Percentiles rank a stretch among this genome's conserved stretches.
Evolutionary conservation across 805 yeast species (phyloP).

Genomic region (Saccharomycopsis babjevae): DNA sequence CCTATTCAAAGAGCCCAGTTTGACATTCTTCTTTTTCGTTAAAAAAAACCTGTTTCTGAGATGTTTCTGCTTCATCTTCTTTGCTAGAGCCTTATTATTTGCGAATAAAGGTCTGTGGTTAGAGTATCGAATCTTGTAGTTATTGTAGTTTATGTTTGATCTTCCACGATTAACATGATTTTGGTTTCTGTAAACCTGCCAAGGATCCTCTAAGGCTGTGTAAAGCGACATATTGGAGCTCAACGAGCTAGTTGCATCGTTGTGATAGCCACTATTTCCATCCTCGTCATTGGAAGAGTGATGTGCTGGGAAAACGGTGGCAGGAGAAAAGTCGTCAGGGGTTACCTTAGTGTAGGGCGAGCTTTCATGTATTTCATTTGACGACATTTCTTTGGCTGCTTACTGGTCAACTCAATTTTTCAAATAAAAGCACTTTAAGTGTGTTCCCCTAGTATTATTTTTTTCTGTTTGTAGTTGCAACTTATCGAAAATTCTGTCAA

Average conservation of each 20-base stretch:
- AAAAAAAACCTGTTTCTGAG: neutral
- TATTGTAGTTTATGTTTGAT: neutral
- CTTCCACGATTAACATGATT: neutral
- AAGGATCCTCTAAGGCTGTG: slow-evolving; percentile 5
- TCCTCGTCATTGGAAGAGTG: slow-evolving; percentile 29
- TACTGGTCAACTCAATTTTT: neutral
- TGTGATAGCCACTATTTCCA: slow-evolving; percentile 21
- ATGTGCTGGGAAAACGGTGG: neutral
- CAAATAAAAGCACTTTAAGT: too few species aligned
- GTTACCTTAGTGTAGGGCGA: neutral
- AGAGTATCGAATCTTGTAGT: neutral
- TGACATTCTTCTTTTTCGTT: neutral
- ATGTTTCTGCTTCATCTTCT: neutral
- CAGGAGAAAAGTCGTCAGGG: slow-evolving; percentile 1
- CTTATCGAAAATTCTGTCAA: too few species aligned
- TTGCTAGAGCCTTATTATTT: neutral
- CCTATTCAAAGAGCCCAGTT: neutral
- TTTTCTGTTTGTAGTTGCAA: too few species aligned
- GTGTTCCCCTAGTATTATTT: too few species aligned
- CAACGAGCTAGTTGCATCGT: neutral
- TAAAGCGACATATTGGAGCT: slow-evolving; percentile 2
- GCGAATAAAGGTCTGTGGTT: neutral
- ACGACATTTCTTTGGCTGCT: neutral
- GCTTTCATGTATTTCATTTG: neutral
- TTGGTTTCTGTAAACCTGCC: slow-evolving; percentile 1